A percentile compares a stretch with the other conserved stretches of the same genome.
Evolutionary conservation across 106 monocot species (phyloP).

Genomic region (Amphibolis antarctica): DNA sequence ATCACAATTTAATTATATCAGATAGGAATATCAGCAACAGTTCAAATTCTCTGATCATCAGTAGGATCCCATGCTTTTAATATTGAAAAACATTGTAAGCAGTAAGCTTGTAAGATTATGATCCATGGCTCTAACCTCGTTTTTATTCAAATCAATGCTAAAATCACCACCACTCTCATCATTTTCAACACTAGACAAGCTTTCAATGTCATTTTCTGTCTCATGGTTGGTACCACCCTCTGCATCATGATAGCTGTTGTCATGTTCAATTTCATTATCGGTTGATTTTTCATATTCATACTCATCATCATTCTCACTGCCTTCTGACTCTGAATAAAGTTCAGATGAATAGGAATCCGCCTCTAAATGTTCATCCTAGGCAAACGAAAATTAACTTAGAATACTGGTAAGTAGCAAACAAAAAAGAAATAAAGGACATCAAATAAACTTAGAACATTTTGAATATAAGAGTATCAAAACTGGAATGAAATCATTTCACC

Average conservation of each 20-base stretch:
- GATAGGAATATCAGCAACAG: too few relatives aligned
- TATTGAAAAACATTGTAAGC: neutral
- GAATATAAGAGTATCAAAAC: too few relatives aligned
- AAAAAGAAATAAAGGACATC: too few relatives aligned
- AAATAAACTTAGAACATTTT: too few relatives aligned
- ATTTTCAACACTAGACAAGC: neutral
- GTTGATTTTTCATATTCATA: slow-evolving; percentile 15
- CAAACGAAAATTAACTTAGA: too few relatives aligned
- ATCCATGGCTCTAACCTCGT: slow-evolving; percentile 5
- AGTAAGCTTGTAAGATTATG: neutral
- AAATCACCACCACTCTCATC: slow-evolving; percentile 12
- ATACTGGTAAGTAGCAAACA: too few relatives aligned
- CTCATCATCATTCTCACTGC: slow-evolving; percentile 13
- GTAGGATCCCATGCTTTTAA: too few relatives aligned
- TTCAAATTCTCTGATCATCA: too few relatives aligned
- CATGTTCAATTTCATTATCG: slow-evolving; percentile 15
- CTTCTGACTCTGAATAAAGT: slow-evolving; percentile 19
- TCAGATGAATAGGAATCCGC: slow-evolving; percentile 14
- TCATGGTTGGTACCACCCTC: slow-evolving; percentile 6
- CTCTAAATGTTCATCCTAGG: slow-evolving; percentile 13
- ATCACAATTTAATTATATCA: too few relatives aligned
- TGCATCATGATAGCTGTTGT: slow-evolving; percentile 11
- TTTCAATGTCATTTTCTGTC: slow-evolving; percentile 4
- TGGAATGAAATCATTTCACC: too few relatives aligned
- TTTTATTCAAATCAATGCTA: slow-evolving; percentile 11